phyloP scores from a whole-genome alignment of 2,329 filamentous ascomycete genomes.

The Ramularia endophylla region DNA sequence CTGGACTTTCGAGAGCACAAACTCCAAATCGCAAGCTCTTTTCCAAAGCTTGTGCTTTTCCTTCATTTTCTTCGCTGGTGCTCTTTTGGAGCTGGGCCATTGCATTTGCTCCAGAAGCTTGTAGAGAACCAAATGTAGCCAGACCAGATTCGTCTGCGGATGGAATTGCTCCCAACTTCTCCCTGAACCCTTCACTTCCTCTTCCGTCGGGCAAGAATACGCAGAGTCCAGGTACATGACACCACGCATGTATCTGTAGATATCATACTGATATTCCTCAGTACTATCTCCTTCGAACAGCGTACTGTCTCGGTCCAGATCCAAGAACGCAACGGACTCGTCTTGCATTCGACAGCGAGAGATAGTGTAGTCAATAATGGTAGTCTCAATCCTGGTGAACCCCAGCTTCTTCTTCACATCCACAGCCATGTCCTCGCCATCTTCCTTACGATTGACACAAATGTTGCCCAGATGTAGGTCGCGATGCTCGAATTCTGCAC shows the following conservation, averaged over 20 bases:
- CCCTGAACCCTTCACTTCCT: conserved; percentile 4
- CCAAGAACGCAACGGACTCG: conserved; percentile 37
- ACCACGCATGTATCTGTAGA: conserved; percentile 50
- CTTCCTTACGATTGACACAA: conserved; percentile 40
- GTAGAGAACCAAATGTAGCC: conserved; percentile 56
- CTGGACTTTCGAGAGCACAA: conserved; percentile 32
- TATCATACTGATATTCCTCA: conserved; percentile 51
- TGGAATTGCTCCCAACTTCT: conserved; percentile 49
- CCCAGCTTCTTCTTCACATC: conserved; percentile 38
- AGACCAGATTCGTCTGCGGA: conserved; percentile 57
- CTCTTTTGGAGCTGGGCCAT: conserved; percentile 24
- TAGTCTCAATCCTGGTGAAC: conserved; percentile 53
- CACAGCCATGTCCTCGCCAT: conserved; percentile 10
- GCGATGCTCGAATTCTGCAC: conserved; percentile 58
- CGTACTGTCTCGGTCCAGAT: conserved; percentile 38
- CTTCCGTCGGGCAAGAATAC: conserved; percentile 27
- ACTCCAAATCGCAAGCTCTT: conserved; percentile 34
- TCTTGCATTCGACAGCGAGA: conserved; percentile 51
- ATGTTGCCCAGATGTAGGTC: conserved; percentile 64
- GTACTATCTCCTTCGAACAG: conserved; percentile 44
- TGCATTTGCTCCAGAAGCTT: conserved; percentile 45
- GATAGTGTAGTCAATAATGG: conserved; percentile 63
- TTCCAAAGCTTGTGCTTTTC: conserved; percentile 25
- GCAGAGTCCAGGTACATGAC: conserved; percentile 36
- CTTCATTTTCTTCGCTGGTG: conserved; percentile 16